Evolutionary conservation across 306 rosid genomes (phyloP), one percentile per base, ranked within the genome.

Genomic region (Alnus glutinosa): DNA sequence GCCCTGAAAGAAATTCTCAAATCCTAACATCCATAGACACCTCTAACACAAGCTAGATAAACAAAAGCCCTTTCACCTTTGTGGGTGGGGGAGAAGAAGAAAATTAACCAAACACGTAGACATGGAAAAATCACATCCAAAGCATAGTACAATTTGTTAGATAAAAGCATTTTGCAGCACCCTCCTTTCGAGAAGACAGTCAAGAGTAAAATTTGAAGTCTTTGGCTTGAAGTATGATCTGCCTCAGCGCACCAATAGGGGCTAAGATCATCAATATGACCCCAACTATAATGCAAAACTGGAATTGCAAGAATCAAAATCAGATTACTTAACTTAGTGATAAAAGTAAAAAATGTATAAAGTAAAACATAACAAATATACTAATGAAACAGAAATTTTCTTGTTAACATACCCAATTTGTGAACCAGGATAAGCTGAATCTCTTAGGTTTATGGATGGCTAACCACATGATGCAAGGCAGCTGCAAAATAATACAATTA

Each of bases 391-490:
- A 18, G 1, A 11, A 10, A 44, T 2, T 16, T 48, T 32, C 64
- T 55, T 9, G 49, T 9, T 11, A 28, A 36, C 73, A 59, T 76
- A 86, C 88, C 84, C 89, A 82, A 73, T 85, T 82, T 14, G 74
- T 15, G 8, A 52, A 75, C 89, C 89, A 85, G 23, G 89, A 85
- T 46, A 85, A 46, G 75, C 86, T 32, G 5, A 49, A 85, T 8
- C 63, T 82, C 51, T 68, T 85, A 9, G 86, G 86, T 64, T 85
- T 85, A 57, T 23, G 64, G 57, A 82, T 68, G 58, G 67, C 30
- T n/a, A 85, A 86, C 88, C 88, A 85, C 71, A 85, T 82, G 46
- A 85, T 76, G 80, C 88, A 85, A 82, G 88, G 88, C 18, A 85
- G 84, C 88, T 85, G 83, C 81, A 82, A 73, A 10, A 36, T 5